A percentile compares a stretch with the other conserved stretches of the same genome.
Conservation (phyloP, 805 yeast species). For the Lachancea lanzarotensis region DNA sequence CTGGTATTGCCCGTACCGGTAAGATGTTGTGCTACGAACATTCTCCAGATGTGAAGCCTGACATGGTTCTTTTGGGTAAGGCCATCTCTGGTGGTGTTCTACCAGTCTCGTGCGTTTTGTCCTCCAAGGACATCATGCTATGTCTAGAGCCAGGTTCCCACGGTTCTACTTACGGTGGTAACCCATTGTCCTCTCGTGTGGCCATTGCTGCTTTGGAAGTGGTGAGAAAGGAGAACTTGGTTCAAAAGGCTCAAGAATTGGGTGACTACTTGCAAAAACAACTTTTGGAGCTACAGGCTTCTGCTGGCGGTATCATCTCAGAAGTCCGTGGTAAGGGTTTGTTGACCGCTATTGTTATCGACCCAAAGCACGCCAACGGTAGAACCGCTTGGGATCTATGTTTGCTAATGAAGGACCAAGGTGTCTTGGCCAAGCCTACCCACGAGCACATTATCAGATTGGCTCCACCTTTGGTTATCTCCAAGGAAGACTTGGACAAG, state of each 20-base stretch:
- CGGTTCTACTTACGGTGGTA: slow-evolving; percentile 97
- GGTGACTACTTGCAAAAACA: slow-evolving; percentile 65
- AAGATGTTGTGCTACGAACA: slow-evolving; percentile 89
- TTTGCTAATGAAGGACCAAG: slow-evolving; percentile 76
- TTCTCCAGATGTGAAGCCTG: slow-evolving; percentile 72
- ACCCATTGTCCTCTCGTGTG: slow-evolving; percentile 87
- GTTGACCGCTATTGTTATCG: slow-evolving; percentile 86
- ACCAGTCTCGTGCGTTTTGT: slow-evolving; percentile 86
- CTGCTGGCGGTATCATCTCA: slow-evolving; percentile 48
- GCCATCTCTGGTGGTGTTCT: slow-evolving; percentile 93
- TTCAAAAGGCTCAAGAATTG: slow-evolving; percentile 63
- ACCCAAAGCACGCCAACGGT: slow-evolving; percentile 74
- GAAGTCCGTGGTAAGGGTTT: slow-evolving; percentile 81
- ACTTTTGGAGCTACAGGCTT: slow-evolving; percentile 45
- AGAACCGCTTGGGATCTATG: slow-evolving; percentile 96
- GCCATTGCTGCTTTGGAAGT: slow-evolving; percentile 92
- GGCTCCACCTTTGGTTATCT: slow-evolving; percentile 92
- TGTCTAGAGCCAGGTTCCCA: slow-evolving; percentile 92
- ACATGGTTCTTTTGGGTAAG: slow-evolving; percentile 82
- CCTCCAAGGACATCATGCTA: slow-evolving; percentile 85
- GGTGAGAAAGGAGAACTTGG: slow-evolving; percentile 78
- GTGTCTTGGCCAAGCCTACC: slow-evolving; percentile 93
- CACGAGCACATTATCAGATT: slow-evolving; percentile 92
- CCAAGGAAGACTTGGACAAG: slow-evolving; percentile 74
- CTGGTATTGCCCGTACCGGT: slow-evolving; percentile 97